Conservation (phyloP, 306 rosid species). For the Pterocarpus santalinus region DNA sequence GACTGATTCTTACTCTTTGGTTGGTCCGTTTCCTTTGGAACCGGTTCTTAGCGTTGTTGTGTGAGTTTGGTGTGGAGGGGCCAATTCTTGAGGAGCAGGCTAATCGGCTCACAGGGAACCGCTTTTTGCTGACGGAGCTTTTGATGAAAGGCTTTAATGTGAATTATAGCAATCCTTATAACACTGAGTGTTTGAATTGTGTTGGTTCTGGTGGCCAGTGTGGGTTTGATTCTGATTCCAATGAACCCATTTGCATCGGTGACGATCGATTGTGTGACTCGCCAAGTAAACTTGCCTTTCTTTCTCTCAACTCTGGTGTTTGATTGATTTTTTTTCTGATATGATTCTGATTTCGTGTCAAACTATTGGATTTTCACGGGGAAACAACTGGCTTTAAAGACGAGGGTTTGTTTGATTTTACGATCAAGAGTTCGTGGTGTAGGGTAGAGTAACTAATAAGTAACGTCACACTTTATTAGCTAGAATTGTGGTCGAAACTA, state of each 20-base stretch:
- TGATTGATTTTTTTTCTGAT: no score
- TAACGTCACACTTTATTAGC: no score
- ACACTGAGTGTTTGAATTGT: conserved; percentile 50
- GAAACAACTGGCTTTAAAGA: no score
- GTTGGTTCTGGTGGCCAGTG: conserved; percentile 50
- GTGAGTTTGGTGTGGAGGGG: conserved; percentile 47
- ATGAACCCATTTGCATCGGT: conserved; percentile 64
- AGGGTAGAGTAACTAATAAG: no score
- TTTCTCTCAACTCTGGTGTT: background rate
- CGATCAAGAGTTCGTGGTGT: no score
- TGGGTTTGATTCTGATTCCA: conserved; percentile 56
- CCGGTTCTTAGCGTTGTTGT: conserved; percentile 45
- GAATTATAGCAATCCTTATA: conserved; percentile 49
- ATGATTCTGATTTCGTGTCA: no score
- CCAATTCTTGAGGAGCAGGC: conserved; percentile 52
- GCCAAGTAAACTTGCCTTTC: conserved; percentile 52
- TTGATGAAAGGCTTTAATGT: conserved; percentile 70
- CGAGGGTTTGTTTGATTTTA: no score
- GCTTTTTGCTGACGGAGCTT: conserved; percentile 53
- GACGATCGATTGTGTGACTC: conserved; percentile 54
- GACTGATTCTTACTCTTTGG: conserved; percentile 56
- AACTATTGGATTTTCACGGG: no score
- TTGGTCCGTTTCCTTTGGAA: conserved; percentile 64
- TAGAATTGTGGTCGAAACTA: no score
- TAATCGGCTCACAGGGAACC: conserved; percentile 26